Base-by-base conservation (phyloP, 192 early-diverging fungal species). In the Mortierella antarctica region DNA sequence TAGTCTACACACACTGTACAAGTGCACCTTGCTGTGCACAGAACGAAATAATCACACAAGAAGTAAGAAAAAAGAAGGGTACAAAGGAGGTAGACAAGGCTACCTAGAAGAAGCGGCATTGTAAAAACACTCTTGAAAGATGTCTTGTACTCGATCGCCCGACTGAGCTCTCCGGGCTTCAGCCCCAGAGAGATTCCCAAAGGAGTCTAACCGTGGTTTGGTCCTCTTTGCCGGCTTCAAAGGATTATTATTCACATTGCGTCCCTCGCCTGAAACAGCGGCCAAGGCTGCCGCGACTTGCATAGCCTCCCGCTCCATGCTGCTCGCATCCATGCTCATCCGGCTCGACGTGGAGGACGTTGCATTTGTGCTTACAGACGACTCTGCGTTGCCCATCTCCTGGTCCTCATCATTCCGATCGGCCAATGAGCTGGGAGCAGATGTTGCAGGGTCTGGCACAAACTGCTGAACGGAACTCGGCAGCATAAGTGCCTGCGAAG, bases 81-180 rank as follows among this genome's bases (percentile, higher is more conserved):
- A 65, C 8, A 49, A 44, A 7, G 46, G 11, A 1, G 13, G n/a
- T n/a, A n/a, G n/a, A n/a, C n/a, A 23, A 7, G 31, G n/a, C 60
- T 69, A 69, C 40, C 62, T 54, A 5, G 60, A 58, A 42, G 75
- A 66, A 2, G 77, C 55, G 6, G 77, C 77, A 47, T 80, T 80
- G 47, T 72, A 80, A 31, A 80, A 80, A 51, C 77, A 80, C 31
- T 80, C 70, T 58, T 80, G 69, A 52, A 80, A 59, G 21, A 80
- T 62, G 68, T 80, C 70, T 10, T 62, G 57, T 17, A 72, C 52
- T 57, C 62, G 64, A 18, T 80, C 69, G n/a, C 70, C 77, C 18
- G 55, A 51, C n/a, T 57, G 61, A 21, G 42, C 54, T 48, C 61
- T 62, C 31, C 31, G 31, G 31, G 31, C 31, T 31, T 31, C 31